phyloP scores from a whole-genome alignment of 179 eudicot genomes.

The Spergularia azorica region DNA sequence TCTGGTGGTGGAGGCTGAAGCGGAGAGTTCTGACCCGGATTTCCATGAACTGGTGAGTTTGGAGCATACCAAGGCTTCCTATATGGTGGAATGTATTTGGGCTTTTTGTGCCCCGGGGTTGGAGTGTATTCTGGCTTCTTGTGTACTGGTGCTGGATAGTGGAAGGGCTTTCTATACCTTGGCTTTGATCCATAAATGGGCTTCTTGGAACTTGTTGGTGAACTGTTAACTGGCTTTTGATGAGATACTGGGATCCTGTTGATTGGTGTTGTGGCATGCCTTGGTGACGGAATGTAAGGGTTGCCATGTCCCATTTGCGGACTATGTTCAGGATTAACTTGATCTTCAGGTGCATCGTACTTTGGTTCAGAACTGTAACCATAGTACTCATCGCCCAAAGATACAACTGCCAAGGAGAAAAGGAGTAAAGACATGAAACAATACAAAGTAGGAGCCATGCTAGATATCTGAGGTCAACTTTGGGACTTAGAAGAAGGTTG shows the following conservation, averaged over 20 bases:
- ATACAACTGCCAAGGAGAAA: not conserved
- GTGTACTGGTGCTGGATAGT: constrained; percentile 3
- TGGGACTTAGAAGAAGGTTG: too few species aligned
- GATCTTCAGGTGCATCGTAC: not conserved
- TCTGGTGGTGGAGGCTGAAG: constrained; percentile 9
- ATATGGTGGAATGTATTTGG: not conserved
- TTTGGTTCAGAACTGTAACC: not conserved
- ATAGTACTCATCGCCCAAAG: constrained; percentile 8
- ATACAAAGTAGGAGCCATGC: constrained; percentile 11
- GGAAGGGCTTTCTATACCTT: not conserved
- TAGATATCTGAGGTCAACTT: not conserved
- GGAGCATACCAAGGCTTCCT: constrained; percentile 11
- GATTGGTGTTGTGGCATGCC: not conserved
- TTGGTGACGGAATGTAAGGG: not conserved
- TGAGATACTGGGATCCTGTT: not conserved
- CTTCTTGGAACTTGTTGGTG: constrained; percentile 7
- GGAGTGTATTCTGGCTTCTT: constrained; percentile 15
- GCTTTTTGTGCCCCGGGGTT: constrained; percentile 8
- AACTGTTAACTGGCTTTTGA: not conserved
- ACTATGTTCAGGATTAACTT: not conserved
- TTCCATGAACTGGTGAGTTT: not conserved
- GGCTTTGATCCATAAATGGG: constrained; percentile 16
- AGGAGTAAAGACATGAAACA: constrained; percentile 12
- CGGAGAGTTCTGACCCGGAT: constrained; percentile 8
- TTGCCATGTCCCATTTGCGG: not conserved